Percentiles rank a stretch among this genome's conserved stretches.
Evolutionary conservation across 2,329 filamentous ascomycete genomes (phyloP).

Genomic region (Aspergillus brasiliensis): DNA sequence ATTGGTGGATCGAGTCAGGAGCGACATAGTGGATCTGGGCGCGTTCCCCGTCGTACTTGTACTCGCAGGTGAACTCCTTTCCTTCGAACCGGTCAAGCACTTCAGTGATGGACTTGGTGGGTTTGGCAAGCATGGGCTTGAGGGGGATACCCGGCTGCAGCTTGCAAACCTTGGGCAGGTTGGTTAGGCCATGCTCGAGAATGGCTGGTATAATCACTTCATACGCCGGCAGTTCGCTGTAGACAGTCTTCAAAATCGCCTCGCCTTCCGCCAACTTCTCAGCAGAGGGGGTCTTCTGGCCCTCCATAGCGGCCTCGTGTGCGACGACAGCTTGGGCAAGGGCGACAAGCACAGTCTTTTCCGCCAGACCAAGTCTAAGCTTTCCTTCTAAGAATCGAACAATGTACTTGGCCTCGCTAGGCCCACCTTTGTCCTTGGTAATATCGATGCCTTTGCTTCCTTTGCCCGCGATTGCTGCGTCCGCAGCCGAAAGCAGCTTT

Average conservation of each 20-base stretch:
- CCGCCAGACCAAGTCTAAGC: constrained; percentile 84
- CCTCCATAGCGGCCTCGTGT: constrained; percentile 74
- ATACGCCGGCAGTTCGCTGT: constrained; percentile 92
- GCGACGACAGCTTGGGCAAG: constrained; percentile 84
- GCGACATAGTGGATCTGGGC: constrained; percentile 98
- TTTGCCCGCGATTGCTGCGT: constrained; percentile 71
- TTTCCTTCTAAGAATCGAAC: constrained; percentile 94
- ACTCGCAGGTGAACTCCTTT: constrained; percentile 96
- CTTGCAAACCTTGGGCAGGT: constrained; percentile 82
- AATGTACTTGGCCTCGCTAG: constrained; percentile 93
- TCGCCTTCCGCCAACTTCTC: constrained; percentile 82
- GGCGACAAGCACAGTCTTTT: constrained; percentile 87
- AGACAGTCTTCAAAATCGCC: constrained; percentile 82
- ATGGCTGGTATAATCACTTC: constrained; percentile 92
- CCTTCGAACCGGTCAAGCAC: constrained; percentile 95
- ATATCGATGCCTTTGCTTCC: constrained; percentile 71
- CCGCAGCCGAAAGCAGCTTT: constrained; percentile 89
- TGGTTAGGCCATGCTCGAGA: constrained; percentile 80
- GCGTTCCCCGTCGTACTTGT: constrained; percentile 97
- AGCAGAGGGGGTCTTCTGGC: constrained; percentile 68
- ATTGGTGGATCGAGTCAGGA: constrained; percentile 71
- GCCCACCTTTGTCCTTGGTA: constrained; percentile 84
- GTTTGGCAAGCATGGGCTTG: constrained; percentile 98
- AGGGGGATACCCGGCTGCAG: constrained; percentile 89
- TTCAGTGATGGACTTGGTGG: constrained; percentile 96